A percentile compares a stretch with the other conserved stretches of the same genome.
Evolutionary conservation across 106 monocot species (phyloP).

Genomic region (Iris macrosiphon): DNA sequence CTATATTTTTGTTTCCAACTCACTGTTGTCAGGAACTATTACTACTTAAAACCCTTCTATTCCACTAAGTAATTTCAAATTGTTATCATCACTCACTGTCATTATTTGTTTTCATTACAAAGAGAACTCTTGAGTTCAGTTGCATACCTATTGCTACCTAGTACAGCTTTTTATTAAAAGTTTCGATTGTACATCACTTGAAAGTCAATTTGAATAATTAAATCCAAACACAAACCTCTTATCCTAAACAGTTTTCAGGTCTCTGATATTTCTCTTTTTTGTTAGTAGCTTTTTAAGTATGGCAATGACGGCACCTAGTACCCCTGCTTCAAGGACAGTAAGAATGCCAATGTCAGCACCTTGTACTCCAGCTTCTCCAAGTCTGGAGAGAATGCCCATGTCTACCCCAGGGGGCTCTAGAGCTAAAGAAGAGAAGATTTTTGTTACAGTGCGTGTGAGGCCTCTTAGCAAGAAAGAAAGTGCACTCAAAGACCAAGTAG

Average conservation of each 20-base stretch:
- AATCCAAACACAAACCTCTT: not conserved
- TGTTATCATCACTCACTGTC: too few relatives aligned
- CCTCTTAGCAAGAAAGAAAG: constrained; percentile 76
- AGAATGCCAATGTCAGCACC: constrained; percentile 43
- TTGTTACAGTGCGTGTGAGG: constrained; percentile 84
- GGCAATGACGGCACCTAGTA: constrained; percentile 42
- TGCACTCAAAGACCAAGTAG: constrained; percentile 57
- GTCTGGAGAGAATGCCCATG: constrained; percentile 46
- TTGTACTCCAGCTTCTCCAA: constrained; percentile 61
- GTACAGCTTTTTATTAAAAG: not conserved
- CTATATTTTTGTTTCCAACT: too few relatives aligned
- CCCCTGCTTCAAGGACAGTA: constrained; percentile 73
- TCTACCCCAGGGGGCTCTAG: constrained; percentile 50
- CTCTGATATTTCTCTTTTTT: not conserved
- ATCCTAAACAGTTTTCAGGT: too few relatives aligned
- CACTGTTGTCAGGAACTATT: too few relatives aligned
- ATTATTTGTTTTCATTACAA: too few relatives aligned
- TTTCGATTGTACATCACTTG: not conserved
- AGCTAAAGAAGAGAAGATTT: constrained; percentile 85
- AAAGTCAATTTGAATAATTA: not conserved
- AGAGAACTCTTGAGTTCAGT: too few relatives aligned
- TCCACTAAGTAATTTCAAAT: too few relatives aligned
- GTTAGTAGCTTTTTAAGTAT: constrained; percentile 42
- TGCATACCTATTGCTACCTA: too few relatives aligned
- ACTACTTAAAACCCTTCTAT: too few relatives aligned